Evolutionary conservation across 108 stramenopile genomes (phyloP), one percentile per base, ranked within the genome.

Genomic region (Thalassiosira profunda): DNA sequence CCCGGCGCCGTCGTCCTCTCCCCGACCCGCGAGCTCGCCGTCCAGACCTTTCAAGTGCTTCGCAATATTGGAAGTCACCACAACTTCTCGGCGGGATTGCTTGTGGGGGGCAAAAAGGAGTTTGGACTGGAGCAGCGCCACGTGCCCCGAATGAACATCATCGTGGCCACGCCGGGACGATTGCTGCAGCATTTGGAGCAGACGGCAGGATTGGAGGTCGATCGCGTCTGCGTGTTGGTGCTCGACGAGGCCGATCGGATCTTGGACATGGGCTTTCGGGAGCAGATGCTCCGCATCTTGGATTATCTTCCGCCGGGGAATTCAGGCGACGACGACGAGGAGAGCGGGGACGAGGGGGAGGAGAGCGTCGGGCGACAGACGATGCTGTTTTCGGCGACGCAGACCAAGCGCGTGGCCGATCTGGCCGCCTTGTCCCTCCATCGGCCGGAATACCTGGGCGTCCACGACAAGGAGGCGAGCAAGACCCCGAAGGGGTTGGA

Each of bases 1-100:
- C 84, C 97, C 7, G 97, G 93, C 14, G 98, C 95, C 12, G 73
- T 98, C 41, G 74, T 99, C n/a, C 83, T 99, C 48, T 90, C 93
- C 5, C 99, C 99, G 0, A 99, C 99, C 36, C 83, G 99, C n/a
- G 99, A 99, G 74, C 73, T 99, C n/a, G 98, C 98, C n/a, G 84
- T 98, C 23, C 99, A 99, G 69, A 99, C 96, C 34, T 99, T 98
- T 70, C 93, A 97, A 47, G 98, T 98, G 3, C 80, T 99, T 24
- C 82, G 93, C 2, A 57, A 64, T 43, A 84, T 98, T 26, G 98
- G 97, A 5, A 84, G 85, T 37, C 71, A 79, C 57, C 99, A 99
- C 65, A 42, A 76, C 63, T 90, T 98, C 47, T 88, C 97, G 4
- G 97, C 97, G 25, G 99, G 98, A 17, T 67, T 99, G 44, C 55